A percentile compares a stretch with the other conserved stretches of the same genome.
phyloP scores from a whole-genome alignment of 1,284 basidiomycete species.

The Melanopsichium pennsylvanicum region DNA sequence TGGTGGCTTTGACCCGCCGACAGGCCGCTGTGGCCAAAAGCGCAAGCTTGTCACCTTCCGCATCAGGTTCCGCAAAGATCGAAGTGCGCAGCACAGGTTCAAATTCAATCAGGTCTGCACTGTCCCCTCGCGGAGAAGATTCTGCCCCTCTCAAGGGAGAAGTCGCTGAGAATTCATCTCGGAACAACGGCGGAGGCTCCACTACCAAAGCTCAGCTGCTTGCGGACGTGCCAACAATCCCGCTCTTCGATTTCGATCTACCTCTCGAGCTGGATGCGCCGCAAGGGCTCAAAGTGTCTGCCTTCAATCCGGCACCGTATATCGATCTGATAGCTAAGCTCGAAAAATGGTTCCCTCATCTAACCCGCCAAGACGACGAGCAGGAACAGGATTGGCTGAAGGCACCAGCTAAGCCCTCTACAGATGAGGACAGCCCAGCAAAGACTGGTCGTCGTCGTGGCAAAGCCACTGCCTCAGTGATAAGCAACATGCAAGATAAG shows the following conservation, averaged over 20 bases:
- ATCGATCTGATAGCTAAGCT: constrained; percentile 4
- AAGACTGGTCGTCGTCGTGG: too few relatives aligned
- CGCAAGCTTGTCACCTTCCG: not conserved
- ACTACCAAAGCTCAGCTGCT: not conserved
- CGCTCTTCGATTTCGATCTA: constrained; percentile 38
- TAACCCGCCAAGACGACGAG: not conserved
- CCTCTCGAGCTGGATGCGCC: constrained; percentile 25
- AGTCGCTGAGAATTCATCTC: too few relatives aligned
- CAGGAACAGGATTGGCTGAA: not conserved
- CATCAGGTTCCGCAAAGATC: not conserved
- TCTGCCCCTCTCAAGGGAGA: too few relatives aligned
- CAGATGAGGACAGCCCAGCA: too few relatives aligned
- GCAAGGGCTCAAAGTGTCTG: constrained; percentile 5
- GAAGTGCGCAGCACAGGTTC: not conserved
- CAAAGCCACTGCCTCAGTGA: not conserved
- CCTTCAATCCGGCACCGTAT: constrained; percentile 30
- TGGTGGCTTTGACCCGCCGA: constrained; percentile 23
- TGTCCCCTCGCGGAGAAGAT: too few relatives aligned
- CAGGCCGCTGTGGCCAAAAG: constrained; percentile 2
- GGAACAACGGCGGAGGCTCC: not conserved
- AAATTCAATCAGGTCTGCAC: too few relatives aligned
- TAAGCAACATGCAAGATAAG: too few relatives aligned
- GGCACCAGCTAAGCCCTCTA: too few relatives aligned
- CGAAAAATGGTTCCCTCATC: constrained; percentile 18
- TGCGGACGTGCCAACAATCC: constrained; percentile 21